A percentile compares a stretch with the other conserved stretches of the same genome.
Evolutionary conservation across 768 basidiomycete genomes (phyloP).

Genomic region (Collybia sordida): DNA sequence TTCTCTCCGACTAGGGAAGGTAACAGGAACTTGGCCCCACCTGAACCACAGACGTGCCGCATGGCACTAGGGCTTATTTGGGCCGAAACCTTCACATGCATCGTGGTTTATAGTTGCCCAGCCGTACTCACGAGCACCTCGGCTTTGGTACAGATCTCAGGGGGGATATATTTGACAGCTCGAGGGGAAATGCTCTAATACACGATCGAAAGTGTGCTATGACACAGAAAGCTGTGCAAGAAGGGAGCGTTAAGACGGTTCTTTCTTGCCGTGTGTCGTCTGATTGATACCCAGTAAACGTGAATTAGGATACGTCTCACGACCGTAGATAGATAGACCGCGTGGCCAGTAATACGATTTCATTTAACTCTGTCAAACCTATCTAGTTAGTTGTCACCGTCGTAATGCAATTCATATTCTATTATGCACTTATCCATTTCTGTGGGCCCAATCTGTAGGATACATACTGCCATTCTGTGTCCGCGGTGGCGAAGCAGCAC

Average conservation of each 20-base stretch:
- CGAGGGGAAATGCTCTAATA: constrained; percentile 8
- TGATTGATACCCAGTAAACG: too few relatives aligned
- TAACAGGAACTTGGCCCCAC: constrained; percentile 7
- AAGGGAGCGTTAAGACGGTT: constrained; percentile 3
- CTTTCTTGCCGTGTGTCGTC: too few relatives aligned
- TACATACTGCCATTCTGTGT: constrained; percentile 3
- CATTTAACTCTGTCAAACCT: too few relatives aligned
- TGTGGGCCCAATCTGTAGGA: background rate
- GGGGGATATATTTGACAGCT: constrained; percentile 14
- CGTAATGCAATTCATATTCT: too few relatives aligned
- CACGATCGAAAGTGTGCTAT: constrained; percentile 11
- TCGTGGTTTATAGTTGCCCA: constrained; percentile 3
- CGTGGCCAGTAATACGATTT: too few relatives aligned
- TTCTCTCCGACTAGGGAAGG: constrained; percentile 2
- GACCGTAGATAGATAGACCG: too few relatives aligned
- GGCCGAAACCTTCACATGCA: constrained; percentile 14
- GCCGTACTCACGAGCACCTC: constrained; percentile 14
- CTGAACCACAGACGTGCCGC: constrained; percentile 4
- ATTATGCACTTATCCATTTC: too few relatives aligned
- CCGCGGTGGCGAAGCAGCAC: background rate
- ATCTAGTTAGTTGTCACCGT: too few relatives aligned
- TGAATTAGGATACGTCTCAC: too few relatives aligned
- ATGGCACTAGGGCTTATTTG: constrained; percentile 11
- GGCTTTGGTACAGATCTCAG: constrained; percentile 15
- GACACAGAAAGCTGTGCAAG: constrained; percentile 19